Percentiles rank a stretch among this genome's conserved stretches.
phyloP scores from a whole-genome alignment of 345 rosid genomes.

The Arabidopsis suecica region DNA sequence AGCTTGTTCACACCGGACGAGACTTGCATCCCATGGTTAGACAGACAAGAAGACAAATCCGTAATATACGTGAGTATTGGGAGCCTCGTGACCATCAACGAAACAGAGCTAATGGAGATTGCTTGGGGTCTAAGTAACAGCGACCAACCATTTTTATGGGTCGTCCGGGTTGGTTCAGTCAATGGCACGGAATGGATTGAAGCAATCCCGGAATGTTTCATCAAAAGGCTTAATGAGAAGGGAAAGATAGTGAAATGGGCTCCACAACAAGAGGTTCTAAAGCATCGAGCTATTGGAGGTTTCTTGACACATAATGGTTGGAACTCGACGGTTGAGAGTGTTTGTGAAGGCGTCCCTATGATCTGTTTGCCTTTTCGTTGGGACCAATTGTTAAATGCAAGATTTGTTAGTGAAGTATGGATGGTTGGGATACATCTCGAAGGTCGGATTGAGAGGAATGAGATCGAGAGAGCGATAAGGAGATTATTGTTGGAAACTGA shows the following conservation, averaged over 20 bases:
- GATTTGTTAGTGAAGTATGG: slow-evolving; percentile 31
- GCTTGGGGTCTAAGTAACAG: slow-evolving; percentile 56
- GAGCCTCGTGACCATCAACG: slow-evolving; percentile 34
- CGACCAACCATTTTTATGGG: slow-evolving; percentile 57
- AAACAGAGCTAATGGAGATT: slow-evolving; percentile 50
- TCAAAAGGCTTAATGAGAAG: slow-evolving; percentile 35
- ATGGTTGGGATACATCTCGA: slow-evolving; percentile 32
- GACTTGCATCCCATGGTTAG: slow-evolving; percentile 58
- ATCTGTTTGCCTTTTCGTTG: slow-evolving; percentile 27
- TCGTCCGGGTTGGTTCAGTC: slow-evolving; percentile 37
- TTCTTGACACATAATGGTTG: slow-evolving; percentile 37
- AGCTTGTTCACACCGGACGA: slow-evolving; percentile 45
- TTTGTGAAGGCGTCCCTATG: slow-evolving; percentile 36
- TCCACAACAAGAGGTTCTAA: slow-evolving; percentile 34
- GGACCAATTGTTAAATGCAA: slow-evolving; percentile 31
- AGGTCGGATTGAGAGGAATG: slow-evolving; percentile 29
- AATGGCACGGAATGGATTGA: slow-evolving; percentile 11
- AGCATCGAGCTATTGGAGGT: slow-evolving; percentile 33
- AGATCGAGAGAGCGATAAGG: slow-evolving; percentile 16
- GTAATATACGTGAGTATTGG: slow-evolving; percentile 62
- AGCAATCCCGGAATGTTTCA: slow-evolving; percentile 31
- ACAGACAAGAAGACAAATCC: slow-evolving; percentile 50
- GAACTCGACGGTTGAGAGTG: slow-evolving; percentile 38
- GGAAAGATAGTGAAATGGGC: slow-evolving; percentile 49
- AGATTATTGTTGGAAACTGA: slow-evolving; percentile 5